Evolutionary conservation across 2,329 filamentous ascomycete species (phyloP), one percentile per base, ranked within the genome.

Genomic region (Cladophialophora yegresii): DNA sequence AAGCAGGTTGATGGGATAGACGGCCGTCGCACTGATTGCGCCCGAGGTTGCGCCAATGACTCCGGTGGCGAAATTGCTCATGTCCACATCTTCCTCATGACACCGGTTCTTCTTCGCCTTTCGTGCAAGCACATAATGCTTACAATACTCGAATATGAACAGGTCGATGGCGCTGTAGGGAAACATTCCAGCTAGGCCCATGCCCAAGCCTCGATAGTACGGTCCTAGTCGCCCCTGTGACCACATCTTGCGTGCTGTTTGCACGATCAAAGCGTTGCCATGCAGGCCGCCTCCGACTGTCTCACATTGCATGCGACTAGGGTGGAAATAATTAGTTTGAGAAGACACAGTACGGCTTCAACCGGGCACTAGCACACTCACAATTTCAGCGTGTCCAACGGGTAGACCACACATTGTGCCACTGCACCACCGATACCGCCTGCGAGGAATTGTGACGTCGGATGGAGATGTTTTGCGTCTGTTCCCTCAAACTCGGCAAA

Each of bases 91-190:
- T 69, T 96, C 91, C 75, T 96, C 91, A 72, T 92, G 88, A 69
- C 90, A 87, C 50, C 88, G 86, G 9, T 85, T 78, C 36, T 83
- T 79, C 63, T 85, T 87, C 12, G 92, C 90, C 73, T 92, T 90
- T 69, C 88, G 88, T 3, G 79, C 79, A 36, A 89, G 85, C 68
- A 96, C 87, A 7, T 83, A 83, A 54, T 85, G 86, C 78, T 99
- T 99, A 67, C 97, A 84, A 65, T 95, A 87, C 78, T 99, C 95
- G 73, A 98, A 99, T 0, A 92, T 96, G 69, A 91, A 92, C 73
- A 99, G 89, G 75, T 99, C 95, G 74, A 99, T 96, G 56, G 95
- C 95, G 49, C 92, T 93, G 76, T 98, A 99, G 0, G 95, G 95
- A 73, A 99, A 99, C 87, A 98, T 97, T 75, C 95, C 95, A 57